A percentile compares a stretch with the other conserved stretches of the same genome.
These are phyloP conservation scores for Nothophaeocryptopus gaeumannii DNA, from an alignment of 2,329 filamentous ascomycete species.

Conservation along the genomic window DNA sequence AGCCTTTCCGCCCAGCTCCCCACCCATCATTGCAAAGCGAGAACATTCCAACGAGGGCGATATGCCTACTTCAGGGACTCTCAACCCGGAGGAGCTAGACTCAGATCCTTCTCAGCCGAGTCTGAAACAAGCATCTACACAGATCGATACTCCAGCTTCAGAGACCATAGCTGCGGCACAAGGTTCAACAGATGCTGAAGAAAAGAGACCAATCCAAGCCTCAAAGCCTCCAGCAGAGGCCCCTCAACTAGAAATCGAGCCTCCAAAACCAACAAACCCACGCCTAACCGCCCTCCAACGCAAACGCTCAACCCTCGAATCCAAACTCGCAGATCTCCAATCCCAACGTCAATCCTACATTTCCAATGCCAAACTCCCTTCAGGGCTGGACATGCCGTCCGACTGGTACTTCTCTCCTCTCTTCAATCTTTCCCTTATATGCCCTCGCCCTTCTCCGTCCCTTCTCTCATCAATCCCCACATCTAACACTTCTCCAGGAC, in stretches of 20 bases:
- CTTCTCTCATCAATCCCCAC: too few relatives aligned
- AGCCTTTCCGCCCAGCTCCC: constrained; percentile 19
- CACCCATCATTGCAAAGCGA: background rate
- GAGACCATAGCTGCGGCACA: too few relatives aligned
- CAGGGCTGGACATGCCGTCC: constrained; percentile 25
- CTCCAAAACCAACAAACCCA: constrained; percentile 11
- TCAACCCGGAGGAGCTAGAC: too few relatives aligned
- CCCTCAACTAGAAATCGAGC: background rate
- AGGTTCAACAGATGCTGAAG: background rate
- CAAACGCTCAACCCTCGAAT: constrained; percentile 43
- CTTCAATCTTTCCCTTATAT: too few relatives aligned
- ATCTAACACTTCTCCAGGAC: background rate
- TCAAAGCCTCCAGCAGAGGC: background rate
- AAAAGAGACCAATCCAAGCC: background rate
- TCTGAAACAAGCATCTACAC: too few relatives aligned
- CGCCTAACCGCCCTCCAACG: constrained; percentile 23
- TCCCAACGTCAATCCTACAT: constrained; percentile 41
- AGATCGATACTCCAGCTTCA: too few relatives aligned
- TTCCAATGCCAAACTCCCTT: constrained; percentile 27
- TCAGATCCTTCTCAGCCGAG: too few relatives aligned
- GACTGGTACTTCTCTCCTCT: constrained; percentile 14
- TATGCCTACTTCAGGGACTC: too few relatives aligned
- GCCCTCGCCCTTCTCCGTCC: too few relatives aligned
- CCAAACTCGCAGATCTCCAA: constrained; percentile 48
- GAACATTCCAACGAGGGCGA: too few relatives aligned